phyloP scores from a whole-genome alignment of 2,329 filamentous ascomycete genomes.

The Arthroderma uncinatum region DNA sequence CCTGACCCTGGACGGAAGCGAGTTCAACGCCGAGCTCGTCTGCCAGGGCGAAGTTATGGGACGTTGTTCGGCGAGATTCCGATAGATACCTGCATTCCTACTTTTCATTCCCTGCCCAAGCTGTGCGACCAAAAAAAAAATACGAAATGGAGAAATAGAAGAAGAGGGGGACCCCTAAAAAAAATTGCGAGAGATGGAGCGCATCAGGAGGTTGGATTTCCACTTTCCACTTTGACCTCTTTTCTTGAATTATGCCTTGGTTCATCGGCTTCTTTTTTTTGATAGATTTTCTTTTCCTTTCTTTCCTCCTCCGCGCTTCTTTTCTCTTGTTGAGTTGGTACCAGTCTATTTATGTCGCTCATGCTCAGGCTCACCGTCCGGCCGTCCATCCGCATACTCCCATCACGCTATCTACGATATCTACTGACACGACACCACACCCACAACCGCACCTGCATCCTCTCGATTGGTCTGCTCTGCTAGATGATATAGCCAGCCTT shows the following conservation, averaged over 20 bases:
- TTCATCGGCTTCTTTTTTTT: not conserved
- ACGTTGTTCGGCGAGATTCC: conserved; percentile 81
- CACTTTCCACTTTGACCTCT: not conserved
- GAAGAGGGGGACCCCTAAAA: not conserved
- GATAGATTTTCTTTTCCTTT: conserved; percentile 1
- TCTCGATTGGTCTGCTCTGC: not conserved
- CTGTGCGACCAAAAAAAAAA: not conserved
- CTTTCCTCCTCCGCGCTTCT: not conserved
- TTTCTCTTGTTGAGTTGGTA: not conserved
- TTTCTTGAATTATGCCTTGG: not conserved
- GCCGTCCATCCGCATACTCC: no score
- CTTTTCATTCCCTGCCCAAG: not conserved
- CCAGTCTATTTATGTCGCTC: not conserved
- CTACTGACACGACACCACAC: not conserved
- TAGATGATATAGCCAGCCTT: conserved; percentile 3
- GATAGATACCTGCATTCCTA: conserved; percentile 31
- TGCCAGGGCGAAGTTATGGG: conserved; percentile 99
- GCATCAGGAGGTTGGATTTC: not conserved
- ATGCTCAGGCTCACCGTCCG: not conserved
- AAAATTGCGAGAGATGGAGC: not conserved
- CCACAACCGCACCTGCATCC: not conserved
- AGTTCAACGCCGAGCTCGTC: conserved; percentile 97
- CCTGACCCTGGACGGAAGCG: conserved; percentile 88
- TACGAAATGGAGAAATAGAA: not conserved
- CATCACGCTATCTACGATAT: not conserved